Percentiles rank a stretch among this genome's conserved stretches.
phyloP scores from a whole-genome alignment of 148 eudicot species.

The Simmondsia chinensis region DNA sequence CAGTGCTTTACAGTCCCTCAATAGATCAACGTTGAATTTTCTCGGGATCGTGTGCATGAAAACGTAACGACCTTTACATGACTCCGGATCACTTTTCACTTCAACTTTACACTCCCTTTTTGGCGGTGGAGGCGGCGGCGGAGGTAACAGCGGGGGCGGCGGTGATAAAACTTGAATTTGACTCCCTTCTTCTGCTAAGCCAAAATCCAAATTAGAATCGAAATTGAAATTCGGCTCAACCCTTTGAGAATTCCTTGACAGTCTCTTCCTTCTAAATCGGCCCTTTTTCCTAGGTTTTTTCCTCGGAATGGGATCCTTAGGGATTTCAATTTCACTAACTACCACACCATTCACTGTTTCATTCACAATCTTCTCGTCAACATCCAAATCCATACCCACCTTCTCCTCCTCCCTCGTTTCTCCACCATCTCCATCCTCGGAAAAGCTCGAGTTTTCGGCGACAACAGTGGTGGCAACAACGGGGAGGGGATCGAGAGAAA shows the following conservation, averaged over 20 bases:
- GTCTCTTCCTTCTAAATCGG: not conserved
- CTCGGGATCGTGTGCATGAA: conserved; percentile 35
- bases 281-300: conserved; percentile 1
- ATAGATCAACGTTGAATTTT: conserved; percentile 32
- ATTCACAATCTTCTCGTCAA: not conserved
- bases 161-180: not conserved
- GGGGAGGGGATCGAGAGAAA: too few relatives aligned
- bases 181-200: too few relatives aligned
- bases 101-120: conserved; percentile 10
- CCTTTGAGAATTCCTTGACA: not conserved
- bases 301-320: not conserved
- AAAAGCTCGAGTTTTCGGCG: too few relatives aligned
- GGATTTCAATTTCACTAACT: not conserved
- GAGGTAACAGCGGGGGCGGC: conserved; percentile 12
- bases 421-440: not conserved
- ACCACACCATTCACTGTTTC: not conserved
- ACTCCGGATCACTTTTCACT: conserved; percentile 5
- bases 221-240: not conserved
- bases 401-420: not conserved
- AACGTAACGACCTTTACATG: conserved; percentile 24
- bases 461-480: too few relatives aligned
- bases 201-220: too few relatives aligned
- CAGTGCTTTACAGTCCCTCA: conserved; percentile 24
- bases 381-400: not conserved
- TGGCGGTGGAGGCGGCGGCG: conserved; percentile 15